Evolutionary conservation across 2,329 filamentous ascomycete species (phyloP), one percentile per base, ranked within the genome.

Genomic region (Onygenales sp.): DNA sequence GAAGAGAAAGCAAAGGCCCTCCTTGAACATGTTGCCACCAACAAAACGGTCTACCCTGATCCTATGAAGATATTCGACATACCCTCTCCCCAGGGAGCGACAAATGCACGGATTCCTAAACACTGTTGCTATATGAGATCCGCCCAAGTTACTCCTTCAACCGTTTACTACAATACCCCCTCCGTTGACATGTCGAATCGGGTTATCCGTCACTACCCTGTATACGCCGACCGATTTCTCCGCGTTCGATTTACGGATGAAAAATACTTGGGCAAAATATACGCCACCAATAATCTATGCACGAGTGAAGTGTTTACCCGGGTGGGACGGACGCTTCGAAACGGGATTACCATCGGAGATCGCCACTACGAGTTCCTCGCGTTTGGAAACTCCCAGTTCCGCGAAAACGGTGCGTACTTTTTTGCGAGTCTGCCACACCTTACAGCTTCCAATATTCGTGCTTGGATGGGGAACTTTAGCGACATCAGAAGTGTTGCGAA

Each of bases 371-470:
- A 92, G 60, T 97, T 97, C 59, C 80, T 98, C 31, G 93, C 92
- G 0, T 96, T 91, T 71, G 92, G 93, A 0, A 97, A 93, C 67
- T 96, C 93, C 0, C 93, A 98, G 62, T 87, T 98, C 55, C 82
- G 92, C 50, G 91, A 97, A 64, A 84, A 92, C 60, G 87, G 91
- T 0, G 91, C 89, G 0, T 97, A 93, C 64, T 96, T 98, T 70
- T 97, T 97, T 67, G 86, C 88, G 4, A 80, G 87, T 0, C 83
- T 82, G 0, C 73, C 80, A 0, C 75, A 81, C 52, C 65, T 87
- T 7, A 85, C 82, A 1, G 89, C 89, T 51, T 79, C 86, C 14
- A 77, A 85, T 49, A 96, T 98, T 54, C 85, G 92, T 4, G 68
- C 76, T 35, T 91, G 87, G 82, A 95, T 97, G 86, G 93, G 93